These are phyloP conservation scores for Pulveroboletus sp. DNA, from an alignment of 768 basidiomycete species.

Conservation along the genomic window DNA sequence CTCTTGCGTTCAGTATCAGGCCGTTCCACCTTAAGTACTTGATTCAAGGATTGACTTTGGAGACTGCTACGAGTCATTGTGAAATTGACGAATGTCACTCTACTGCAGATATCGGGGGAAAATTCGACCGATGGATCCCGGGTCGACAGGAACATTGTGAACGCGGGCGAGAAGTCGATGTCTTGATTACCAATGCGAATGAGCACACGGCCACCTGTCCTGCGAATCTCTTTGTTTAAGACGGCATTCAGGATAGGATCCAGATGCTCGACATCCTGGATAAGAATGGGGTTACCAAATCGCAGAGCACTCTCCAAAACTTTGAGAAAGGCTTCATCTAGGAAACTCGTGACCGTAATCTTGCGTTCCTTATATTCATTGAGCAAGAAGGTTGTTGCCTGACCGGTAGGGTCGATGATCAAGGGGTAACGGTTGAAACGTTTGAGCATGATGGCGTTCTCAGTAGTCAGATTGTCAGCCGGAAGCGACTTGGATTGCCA, in stretches of 20 bases:
- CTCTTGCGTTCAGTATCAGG: conserved; percentile 95
- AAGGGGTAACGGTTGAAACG: conserved; percentile 97
- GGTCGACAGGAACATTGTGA: conserved; percentile 98
- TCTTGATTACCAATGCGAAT: conserved; percentile 97
- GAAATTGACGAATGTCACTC: conserved; percentile 93
- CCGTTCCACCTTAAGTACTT: conserved; percentile 94
- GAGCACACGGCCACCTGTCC: conserved; percentile 94
- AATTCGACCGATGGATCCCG: conserved; percentile 97
- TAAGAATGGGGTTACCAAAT: conserved; percentile 94
- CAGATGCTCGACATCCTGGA: conserved; percentile 96
- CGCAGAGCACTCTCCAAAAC: conserved; percentile 97
- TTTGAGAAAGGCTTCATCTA: conserved; percentile 98
- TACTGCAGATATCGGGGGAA: conserved; percentile 97
- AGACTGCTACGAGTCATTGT: conserved; percentile 99
- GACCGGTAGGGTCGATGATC: conserved; percentile 96
- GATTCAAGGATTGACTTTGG: conserved; percentile 96
- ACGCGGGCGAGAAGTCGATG: conserved; percentile 99
- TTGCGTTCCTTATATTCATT: conserved; percentile 96
- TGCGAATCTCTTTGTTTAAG: conserved; percentile 91
- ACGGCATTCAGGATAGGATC: conserved; percentile 98
- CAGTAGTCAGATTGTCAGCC: conserved; percentile 90
- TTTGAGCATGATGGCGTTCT: conserved; percentile 99
- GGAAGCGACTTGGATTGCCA: conserved; percentile 98
- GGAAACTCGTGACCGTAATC: conserved; percentile 97
- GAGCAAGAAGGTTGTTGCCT: conserved; percentile 89